Evolutionary conservation across 352 stramenopile species (phyloP).

Genomic region (Saprolegnia parasitica): DNA sequence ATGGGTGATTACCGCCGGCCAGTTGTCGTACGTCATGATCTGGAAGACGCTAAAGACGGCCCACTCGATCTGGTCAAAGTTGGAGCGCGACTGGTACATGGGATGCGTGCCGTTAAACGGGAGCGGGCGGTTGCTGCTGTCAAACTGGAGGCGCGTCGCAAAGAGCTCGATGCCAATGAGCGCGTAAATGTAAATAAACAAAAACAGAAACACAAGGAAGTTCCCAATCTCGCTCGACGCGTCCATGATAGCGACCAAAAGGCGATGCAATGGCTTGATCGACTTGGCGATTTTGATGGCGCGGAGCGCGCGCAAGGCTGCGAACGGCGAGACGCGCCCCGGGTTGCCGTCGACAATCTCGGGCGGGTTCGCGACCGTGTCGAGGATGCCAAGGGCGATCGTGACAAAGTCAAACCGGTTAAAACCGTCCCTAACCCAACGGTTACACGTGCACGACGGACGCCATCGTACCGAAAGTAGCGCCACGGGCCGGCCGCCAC

Average conservation of each 20-base stretch:
- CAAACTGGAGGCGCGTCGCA: constrained; percentile 88
- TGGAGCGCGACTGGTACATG: constrained; percentile 35
- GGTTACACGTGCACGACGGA: not conserved
- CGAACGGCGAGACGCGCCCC: constrained; percentile 36
- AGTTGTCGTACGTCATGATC: constrained; percentile 90
- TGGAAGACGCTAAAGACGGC: constrained; percentile 74
- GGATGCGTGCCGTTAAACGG: constrained; percentile 32
- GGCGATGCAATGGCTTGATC: constrained; percentile 88
- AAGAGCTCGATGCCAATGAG: constrained; percentile 89
- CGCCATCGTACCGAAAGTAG: constrained; percentile 10
- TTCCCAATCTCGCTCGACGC: constrained; percentile 88
- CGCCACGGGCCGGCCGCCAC: constrained; percentile 43
- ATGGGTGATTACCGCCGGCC: constrained; percentile 86
- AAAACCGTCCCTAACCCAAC: constrained; percentile 28
- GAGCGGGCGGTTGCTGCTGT: constrained; percentile 50
- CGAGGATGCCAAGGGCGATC: constrained; percentile 32
- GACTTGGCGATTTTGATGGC: constrained; percentile 73
- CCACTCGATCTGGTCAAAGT: constrained; percentile 69
- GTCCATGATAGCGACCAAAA: constrained; percentile 87
- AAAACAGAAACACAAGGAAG: constrained; percentile 87
- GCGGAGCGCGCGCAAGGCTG: constrained; percentile 53
- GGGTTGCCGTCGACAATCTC: constrained; percentile 27
- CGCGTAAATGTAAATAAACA: constrained; percentile 93
- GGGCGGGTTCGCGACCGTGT: constrained; percentile 23
- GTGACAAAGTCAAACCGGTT: constrained; percentile 35